phyloP scores from a whole-genome alignment of 208 protist species.

The Trypanosoma boissoni region DNA sequence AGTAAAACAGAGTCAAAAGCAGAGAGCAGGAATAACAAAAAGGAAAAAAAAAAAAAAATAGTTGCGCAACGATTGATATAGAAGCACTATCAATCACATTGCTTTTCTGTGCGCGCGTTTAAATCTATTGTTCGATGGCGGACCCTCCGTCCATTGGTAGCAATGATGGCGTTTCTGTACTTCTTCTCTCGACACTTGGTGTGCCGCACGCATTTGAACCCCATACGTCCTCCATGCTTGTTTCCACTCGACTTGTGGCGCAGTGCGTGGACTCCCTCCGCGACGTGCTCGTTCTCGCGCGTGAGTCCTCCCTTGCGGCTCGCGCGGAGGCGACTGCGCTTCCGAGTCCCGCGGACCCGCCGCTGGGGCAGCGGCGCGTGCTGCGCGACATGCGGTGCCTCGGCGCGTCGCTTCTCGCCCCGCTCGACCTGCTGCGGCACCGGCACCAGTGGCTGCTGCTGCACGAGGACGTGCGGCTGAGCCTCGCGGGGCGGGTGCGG shows the following conservation, averaged over 20 bases:
- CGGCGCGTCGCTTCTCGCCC: slow-evolving; percentile 40
- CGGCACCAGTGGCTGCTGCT: slow-evolving; percentile 62
- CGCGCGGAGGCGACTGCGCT: slow-evolving; percentile 30
- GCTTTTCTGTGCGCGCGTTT: no score
- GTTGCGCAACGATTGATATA: no score
- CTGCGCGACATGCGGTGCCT: slow-evolving; percentile 50
- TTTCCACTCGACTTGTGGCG: slow-evolving; percentile 38
- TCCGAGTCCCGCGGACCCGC: slow-evolving; percentile 9
- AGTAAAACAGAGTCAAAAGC: no score
- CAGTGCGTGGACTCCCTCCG: slow-evolving; percentile 51
- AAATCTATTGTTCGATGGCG: not conserved
- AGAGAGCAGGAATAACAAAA: no score
- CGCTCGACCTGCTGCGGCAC: slow-evolving; percentile 49
- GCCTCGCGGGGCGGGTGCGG: slow-evolving; percentile 42
- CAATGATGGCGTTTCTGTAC: slow-evolving; percentile 43
- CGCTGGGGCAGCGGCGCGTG: slow-evolving; percentile 38
- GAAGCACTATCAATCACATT: no score
- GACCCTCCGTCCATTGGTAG: not conserved
- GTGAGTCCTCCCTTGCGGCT: slow-evolving; percentile 22
- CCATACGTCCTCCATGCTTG: slow-evolving; percentile 23
- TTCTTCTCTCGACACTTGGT: slow-evolving; percentile 54
- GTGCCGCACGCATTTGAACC: slow-evolving; percentile 40
- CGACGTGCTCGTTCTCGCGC: slow-evolving; percentile 41
- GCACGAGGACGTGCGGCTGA: slow-evolving; percentile 58
- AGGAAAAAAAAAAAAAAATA: no score